Percentiles rank a stretch among this genome's conserved stretches.
phyloP scores from a whole-genome alignment of 805 yeast species.

The Barnettozyma wickerhamii region DNA sequence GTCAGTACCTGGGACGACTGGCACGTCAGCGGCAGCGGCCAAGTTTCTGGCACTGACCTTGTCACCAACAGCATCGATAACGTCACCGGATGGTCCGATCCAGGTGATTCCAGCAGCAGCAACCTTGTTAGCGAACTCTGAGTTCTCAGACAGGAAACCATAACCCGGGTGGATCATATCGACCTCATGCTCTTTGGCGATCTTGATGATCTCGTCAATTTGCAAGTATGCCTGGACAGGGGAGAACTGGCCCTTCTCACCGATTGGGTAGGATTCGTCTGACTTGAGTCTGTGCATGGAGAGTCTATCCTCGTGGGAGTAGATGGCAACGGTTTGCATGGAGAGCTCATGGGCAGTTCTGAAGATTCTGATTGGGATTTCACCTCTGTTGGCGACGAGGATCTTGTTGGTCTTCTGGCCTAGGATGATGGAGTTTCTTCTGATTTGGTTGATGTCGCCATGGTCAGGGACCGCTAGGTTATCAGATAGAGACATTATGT shows the following conservation, averaged over 20 bases:
- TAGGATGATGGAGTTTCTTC: slow-evolving; percentile 37
- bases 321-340: slow-evolving; percentile 95
- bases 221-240: slow-evolving; percentile 97
- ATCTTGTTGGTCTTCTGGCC: slow-evolving; percentile 47
- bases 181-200: slow-evolving; percentile 73
- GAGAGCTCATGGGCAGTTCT: slow-evolving; percentile 97
- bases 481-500: slow-evolving; percentile 13
- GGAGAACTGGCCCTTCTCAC: slow-evolving; percentile 80
- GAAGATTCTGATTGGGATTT: slow-evolving; percentile 83
- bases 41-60: slow-evolving; percentile 90
- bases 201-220: slow-evolving; percentile 88
- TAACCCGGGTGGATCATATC: slow-evolving; percentile 93
- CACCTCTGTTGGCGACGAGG: slow-evolving; percentile 82
- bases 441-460: slow-evolving; percentile 29
- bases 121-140: slow-evolving; percentile 90
- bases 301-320: slow-evolving; percentile 91
- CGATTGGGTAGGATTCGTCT: slow-evolving; percentile 90
- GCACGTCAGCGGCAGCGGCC: slow-evolving; percentile 79
- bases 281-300: slow-evolving; percentile 95
- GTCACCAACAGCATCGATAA: slow-evolving; percentile 94
- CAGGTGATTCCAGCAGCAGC: slow-evolving; percentile 88
- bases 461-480: slow-evolving; percentile 18
- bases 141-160: slow-evolving; percentile 91
- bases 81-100: slow-evolving; percentile 88
- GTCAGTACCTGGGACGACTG: slow-evolving; percentile 96